Conservation (phyloP, 148 eudicot genomes). For the Diospyros lotus region DNA sequence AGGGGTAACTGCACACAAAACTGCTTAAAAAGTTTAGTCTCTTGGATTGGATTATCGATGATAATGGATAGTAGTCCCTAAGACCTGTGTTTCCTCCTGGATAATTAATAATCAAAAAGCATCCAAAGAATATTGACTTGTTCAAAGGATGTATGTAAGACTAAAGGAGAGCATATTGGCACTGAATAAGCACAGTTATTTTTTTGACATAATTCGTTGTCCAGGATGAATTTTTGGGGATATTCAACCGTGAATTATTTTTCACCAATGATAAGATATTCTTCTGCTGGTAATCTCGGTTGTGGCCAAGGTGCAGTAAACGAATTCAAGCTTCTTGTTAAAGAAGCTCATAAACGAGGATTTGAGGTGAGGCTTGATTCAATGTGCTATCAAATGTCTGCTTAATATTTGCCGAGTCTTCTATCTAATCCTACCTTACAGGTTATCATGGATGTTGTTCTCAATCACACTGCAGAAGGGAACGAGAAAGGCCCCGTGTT, state of each 20-base stretch:
- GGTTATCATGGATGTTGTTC: constrained; percentile 99
- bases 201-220: constrained; percentile 15
- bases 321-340: constrained; percentile 89
- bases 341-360: constrained; percentile 94
- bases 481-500: constrained; percentile 87
- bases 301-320: constrained; percentile 81
- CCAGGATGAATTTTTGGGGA: constrained; percentile 97
- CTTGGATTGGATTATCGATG: neutral
- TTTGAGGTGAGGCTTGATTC: constrained; percentile 67
- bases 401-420: constrained; percentile 12
- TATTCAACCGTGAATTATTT: constrained; percentile 87
- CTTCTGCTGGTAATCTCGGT: constrained; percentile 59
- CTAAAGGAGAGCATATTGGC: neutral
- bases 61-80: neutral
- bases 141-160: neutral
- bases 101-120: neutral
- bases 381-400: constrained; percentile 6
- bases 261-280: constrained; percentile 95
- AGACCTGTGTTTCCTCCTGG: neutral
- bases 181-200: neutral
- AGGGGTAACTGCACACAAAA: neutral
- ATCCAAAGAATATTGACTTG: neutral
- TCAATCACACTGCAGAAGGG: constrained; percentile 99
- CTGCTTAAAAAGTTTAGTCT: neutral
- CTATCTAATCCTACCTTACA: constrained; percentile 22